Conservation (phyloP, 2,329 filamentous ascomycete species). For the Fusarium anguioides region DNA sequence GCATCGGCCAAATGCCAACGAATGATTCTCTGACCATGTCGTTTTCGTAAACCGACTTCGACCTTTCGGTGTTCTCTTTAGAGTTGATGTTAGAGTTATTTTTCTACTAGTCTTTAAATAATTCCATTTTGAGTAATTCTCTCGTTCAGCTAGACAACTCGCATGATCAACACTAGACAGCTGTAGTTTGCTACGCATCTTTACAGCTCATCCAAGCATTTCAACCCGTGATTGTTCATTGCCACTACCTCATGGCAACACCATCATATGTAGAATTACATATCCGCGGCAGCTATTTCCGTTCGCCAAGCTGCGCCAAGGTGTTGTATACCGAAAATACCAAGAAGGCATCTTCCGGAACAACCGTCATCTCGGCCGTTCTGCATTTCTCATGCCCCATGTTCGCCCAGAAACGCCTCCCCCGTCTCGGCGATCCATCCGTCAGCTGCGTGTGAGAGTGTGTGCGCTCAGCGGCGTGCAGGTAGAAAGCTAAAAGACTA, state of each 20-base stretch:
- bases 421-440: constrained; percentile 9
- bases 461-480: neutral
- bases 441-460: too few species aligned
- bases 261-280: neutral
- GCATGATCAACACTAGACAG: neutral
- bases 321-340: constrained; percentile 10
- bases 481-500: too few species aligned
- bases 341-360: constrained; percentile 17
- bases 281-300: constrained; percentile 8
- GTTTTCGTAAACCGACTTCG: constrained; percentile 4
- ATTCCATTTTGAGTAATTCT: neutral
- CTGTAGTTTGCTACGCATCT: neutral
- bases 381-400: constrained; percentile 15
- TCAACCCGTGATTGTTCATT: neutral
- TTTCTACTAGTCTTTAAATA: neutral
- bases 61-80: constrained; percentile 6
- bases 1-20: neutral
- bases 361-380: constrained; percentile 14
- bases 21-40: neutral
- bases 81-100: neutral
- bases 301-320: constrained; percentile 32
- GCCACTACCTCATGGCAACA: constrained; percentile 9
- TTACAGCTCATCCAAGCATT: neutral
- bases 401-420: neutral
- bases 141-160: neutral